Base-by-base conservation (phyloP, 2,329 filamentous ascomycete species). In the Xylariaceae sp. region DNA sequence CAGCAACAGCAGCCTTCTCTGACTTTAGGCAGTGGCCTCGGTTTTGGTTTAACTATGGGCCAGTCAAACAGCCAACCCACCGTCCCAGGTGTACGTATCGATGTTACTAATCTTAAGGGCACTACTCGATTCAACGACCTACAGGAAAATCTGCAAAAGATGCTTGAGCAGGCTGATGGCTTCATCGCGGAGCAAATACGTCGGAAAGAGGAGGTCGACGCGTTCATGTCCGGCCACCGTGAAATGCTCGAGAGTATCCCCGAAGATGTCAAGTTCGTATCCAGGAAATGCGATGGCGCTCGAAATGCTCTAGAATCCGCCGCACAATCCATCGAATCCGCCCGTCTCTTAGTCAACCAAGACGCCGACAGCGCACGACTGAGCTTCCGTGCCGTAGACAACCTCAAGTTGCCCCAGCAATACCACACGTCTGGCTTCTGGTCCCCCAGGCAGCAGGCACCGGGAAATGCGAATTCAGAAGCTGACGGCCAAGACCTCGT, bases 61-160 rank as follows among this genome's bases (percentile, higher is more conserved):
- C 79, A 80, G 62, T 71, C 74, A 58, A 66, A 65, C 51, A 74
- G 77, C 49, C 78, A 80, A 60, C 79, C 80, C 62, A 77, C 75
- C 11, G 78, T 85, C 12, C 84, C 86, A 0, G 89, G 87, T 19
- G 87, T 90, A 19, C 86, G 88, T 65, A 88, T 95, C 64, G 88
- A 94, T 70, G 73, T 88, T 50, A 82, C 82, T 63, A 89, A 88
- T 67, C 77, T 97, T 57, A 84, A 90, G 50, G 87, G 88, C 12
- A 95, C 91, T 0, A 96, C 91, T 3, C 89, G 94, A 58, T 96
- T 94, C 75, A 89, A 91, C 68, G 92, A 96, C 70, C 85, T 96
- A 31, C 84, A 88, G 57, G 87, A 92, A 62, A 84, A 89, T 32
- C 76, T 96, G 12, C 90, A 95, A 67, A 82, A 84, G 59, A 76